These are phyloP conservation scores for Alternaria gansuensis DNA, from an alignment of 2,329 filamentous ascomycete species.

Conservation along the genomic window DNA sequence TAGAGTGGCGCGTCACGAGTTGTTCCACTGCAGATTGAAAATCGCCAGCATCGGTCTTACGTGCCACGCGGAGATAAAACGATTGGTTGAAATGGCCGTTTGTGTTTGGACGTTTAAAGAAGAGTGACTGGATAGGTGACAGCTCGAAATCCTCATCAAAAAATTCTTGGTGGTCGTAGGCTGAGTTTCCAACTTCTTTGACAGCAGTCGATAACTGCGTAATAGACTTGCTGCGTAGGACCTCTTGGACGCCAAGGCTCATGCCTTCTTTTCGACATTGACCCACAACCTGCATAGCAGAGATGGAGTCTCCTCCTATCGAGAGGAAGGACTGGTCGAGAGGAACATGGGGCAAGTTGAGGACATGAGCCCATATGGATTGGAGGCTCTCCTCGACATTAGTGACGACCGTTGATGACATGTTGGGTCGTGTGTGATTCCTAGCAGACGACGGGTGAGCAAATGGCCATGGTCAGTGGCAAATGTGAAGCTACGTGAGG, in stretches of 20 bases:
- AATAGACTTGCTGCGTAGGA: conserved; percentile 60
- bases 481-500: background rate
- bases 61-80: conserved; percentile 44
- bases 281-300: conserved; percentile 61
- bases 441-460: conserved; percentile 3
- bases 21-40: conserved; percentile 36
- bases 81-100: conserved; percentile 50
- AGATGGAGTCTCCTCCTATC: conserved; percentile 61
- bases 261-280: conserved; percentile 58
- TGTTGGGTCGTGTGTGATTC: conserved; percentile 14
- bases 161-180: conserved; percentile 36
- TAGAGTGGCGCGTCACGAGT: conserved; percentile 44
- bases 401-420: conserved; percentile 17
- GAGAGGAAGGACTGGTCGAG: conserved; percentile 53
- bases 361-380: conserved; percentile 43
- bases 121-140: conserved; percentile 46
- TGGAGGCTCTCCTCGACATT: conserved; percentile 35
- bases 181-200: conserved; percentile 29
- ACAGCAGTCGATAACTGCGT: conserved; percentile 40
- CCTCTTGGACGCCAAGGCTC: conserved; percentile 59
- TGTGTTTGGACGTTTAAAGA: conserved; percentile 45
- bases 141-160: conserved; percentile 44
- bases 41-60: conserved; percentile 36
- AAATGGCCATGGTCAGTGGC: background rate
- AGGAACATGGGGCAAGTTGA: conserved; percentile 43